Percentiles rank a stretch among this genome's conserved stretches.
Evolutionary conservation across 2,329 filamentous ascomycete genomes (phyloP).

Genomic region (Neobulgaria alba): DNA sequence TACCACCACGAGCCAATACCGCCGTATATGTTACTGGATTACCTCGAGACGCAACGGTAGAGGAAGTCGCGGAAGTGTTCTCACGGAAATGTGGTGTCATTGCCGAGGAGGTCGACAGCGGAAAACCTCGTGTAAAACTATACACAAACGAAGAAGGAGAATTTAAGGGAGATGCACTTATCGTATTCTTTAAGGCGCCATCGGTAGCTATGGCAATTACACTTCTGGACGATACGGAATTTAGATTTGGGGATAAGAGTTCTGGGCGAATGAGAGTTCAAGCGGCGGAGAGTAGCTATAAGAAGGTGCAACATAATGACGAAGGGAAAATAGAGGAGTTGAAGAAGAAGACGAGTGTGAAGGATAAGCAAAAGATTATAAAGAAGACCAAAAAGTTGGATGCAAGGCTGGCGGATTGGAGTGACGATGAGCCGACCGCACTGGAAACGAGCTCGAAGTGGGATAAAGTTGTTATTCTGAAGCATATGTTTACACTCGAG

Average conservation of each 20-base stretch:
- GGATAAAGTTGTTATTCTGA: constrained; percentile 79
- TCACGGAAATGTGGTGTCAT: constrained; percentile 80
- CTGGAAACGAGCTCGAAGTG: constrained; percentile 49
- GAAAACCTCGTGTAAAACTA: constrained; percentile 83
- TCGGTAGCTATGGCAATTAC: constrained; percentile 81
- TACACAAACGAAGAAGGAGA: constrained; percentile 73
- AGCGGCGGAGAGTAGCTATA: constrained; percentile 83
- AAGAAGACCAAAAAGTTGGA: constrained; percentile 85
- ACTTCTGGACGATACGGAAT: constrained; percentile 73
- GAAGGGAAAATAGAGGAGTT: constrained; percentile 32
- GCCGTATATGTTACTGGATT: constrained; percentile 89
- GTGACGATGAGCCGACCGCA: constrained; percentile 68
- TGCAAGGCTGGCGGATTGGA: constrained; percentile 90
- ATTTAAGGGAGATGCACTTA: constrained; percentile 87
- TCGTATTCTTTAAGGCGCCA: constrained; percentile 92
- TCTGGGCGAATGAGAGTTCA: constrained; percentile 69
- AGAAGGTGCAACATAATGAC: constrained; percentile 66
- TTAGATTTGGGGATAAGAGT: constrained; percentile 51
- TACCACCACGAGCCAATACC: constrained; percentile 57
- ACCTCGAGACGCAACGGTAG: constrained; percentile 66
- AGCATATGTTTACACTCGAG: constrained; percentile 84
- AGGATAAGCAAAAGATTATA: constrained; percentile 83
- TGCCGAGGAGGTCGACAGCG: constrained; percentile 86
- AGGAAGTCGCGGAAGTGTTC: constrained; percentile 79
- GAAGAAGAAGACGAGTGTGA: constrained; percentile 42